phyloP scores from a whole-genome alignment of 108 stramenopile species.

The Pelagomonas calceolata region DNA sequence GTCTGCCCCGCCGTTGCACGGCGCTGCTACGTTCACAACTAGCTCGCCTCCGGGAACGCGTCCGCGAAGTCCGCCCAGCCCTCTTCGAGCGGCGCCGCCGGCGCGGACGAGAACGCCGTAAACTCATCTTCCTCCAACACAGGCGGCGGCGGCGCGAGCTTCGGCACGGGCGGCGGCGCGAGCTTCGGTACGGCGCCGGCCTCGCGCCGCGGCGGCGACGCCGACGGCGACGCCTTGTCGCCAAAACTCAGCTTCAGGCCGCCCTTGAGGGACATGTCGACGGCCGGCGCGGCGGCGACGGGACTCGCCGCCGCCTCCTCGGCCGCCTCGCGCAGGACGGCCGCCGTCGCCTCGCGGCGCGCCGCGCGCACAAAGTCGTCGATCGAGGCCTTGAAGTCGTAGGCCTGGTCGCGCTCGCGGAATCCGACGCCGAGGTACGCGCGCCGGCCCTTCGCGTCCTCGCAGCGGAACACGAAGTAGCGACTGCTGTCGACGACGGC shows the following conservation, averaged over 20 bases:
- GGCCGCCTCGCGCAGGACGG: neutral
- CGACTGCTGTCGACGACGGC: slow-evolving; percentile 7
- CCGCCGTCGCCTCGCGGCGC: neutral
- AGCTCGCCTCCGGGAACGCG: no score
- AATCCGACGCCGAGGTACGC: slow-evolving; percentile 14
- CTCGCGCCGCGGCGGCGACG: neutral
- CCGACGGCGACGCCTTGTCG: neutral
- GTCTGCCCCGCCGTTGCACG: no score
- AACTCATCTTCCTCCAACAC: no score
- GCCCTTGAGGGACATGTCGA: neutral
- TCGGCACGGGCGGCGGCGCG: neutral
- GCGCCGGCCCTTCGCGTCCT: slow-evolving; percentile 2
- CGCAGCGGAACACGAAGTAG: slow-evolving; percentile 10
- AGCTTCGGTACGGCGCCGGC: neutral
- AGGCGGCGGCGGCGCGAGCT: neutral
- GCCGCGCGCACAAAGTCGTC: neutral
- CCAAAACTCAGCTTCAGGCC: neutral
- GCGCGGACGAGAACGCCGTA: no score
- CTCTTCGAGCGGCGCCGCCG: no score
- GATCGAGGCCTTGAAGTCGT: neutral
- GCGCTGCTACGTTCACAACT: no score
- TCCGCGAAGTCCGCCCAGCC: no score
- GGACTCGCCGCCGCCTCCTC: neutral
- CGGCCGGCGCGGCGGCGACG: neutral
- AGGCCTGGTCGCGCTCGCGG: neutral